A percentile compares a stretch with the other conserved stretches of the same genome.
phyloP scores from a whole-genome alignment of 768 basidiomycete genomes.

The Suillus placidus region DNA sequence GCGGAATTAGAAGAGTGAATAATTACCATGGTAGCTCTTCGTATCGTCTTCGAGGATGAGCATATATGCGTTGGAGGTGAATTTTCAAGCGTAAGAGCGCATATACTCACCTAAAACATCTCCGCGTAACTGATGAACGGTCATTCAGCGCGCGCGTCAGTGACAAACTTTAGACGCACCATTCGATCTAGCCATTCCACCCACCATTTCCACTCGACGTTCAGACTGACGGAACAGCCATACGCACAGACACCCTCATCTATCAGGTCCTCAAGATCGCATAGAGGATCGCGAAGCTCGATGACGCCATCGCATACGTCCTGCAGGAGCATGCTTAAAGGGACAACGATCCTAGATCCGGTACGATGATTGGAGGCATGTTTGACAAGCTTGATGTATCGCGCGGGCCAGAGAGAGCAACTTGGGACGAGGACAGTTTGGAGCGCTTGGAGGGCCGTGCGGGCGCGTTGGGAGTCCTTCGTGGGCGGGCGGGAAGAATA shows the following conservation, averaged over 20 bases:
- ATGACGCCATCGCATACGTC: slow-evolving; percentile 41
- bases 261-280: slow-evolving; percentile 43
- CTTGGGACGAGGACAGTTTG: slow-evolving; percentile 46
- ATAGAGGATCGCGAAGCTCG: slow-evolving; percentile 45
- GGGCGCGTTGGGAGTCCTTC: slow-evolving; percentile 18
- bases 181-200: slow-evolving; percentile 26
- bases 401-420: slow-evolving; percentile 46
- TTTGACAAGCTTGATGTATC: slow-evolving; percentile 37
- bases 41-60: no score
- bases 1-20: neutral
- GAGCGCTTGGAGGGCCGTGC: slow-evolving; percentile 39
- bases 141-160: slow-evolving; percentile 6
- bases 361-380: slow-evolving; percentile 10
- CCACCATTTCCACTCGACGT: slow-evolving; percentile 37
- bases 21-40: neutral
- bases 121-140: slow-evolving; percentile 4
- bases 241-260: slow-evolving; percentile 35
- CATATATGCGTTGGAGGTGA: neutral
- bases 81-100: neutral
- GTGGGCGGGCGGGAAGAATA: slow-evolving; percentile 9
- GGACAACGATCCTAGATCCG: slow-evolving; percentile 32
- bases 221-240: slow-evolving; percentile 41
- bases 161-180: slow-evolving; percentile 19
- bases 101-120: slow-evolving; percentile 25
- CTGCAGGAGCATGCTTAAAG: slow-evolving; percentile 39